Conservation (phyloP, 495 filamentous ascomycete species). For the Astrothelium macrocarpum region DNA sequence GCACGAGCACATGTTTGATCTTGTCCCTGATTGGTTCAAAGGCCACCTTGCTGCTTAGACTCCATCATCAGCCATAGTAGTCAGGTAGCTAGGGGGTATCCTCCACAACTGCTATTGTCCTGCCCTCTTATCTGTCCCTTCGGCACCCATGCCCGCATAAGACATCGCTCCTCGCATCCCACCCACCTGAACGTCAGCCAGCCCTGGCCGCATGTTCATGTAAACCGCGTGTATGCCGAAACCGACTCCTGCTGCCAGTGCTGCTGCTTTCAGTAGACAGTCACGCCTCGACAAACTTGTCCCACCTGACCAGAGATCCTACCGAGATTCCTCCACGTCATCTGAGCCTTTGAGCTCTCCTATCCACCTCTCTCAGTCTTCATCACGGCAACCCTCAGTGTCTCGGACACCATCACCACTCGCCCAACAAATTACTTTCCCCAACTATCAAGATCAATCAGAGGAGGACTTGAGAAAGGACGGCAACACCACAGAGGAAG, state of each 20-base stretch:
- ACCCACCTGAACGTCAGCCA: neutral
- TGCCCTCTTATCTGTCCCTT: neutral
- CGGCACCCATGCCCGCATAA: neutral
- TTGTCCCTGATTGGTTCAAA: constrained; percentile 1
- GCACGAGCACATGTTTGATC: neutral
- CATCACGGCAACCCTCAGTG: constrained; percentile 20
- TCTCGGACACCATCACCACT: constrained; percentile 14
- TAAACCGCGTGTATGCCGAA: constrained; percentile 23
- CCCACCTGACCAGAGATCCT: constrained; percentile 2
- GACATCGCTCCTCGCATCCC: neutral
- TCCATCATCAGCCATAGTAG: neutral
- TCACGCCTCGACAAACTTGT: constrained; percentile 1
- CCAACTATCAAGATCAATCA: neutral
- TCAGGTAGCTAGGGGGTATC: neutral
- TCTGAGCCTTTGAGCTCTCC: constrained; percentile 14
- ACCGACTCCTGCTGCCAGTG: neutral
- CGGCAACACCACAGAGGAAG: constrained; percentile 6
- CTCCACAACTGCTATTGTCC: neutral
- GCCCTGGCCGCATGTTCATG: neutral
- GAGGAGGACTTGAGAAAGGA: neutral
- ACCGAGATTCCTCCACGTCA: constrained; percentile 5
- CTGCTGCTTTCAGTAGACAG: constrained; percentile 3
- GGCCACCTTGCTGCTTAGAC: neutral
- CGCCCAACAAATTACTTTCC: neutral
- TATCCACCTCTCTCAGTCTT: constrained; percentile 11